Evolutionary conservation across 306 rosid species (phyloP).

Genomic region (Ochetophila trinervis): DNA sequence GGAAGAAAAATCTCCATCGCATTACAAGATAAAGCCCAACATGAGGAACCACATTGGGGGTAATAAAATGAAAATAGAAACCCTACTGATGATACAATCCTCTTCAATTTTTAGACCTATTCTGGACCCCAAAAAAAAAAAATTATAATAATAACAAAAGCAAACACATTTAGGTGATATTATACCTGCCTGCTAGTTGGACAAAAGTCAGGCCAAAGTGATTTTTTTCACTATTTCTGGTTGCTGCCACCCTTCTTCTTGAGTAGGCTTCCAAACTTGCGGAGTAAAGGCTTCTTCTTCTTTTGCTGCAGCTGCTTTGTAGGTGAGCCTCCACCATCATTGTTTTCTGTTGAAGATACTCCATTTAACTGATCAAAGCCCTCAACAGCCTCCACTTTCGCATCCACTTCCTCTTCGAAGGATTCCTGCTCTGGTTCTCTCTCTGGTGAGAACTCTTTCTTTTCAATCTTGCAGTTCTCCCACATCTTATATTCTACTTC

Average conservation of each 20-base stretch:
- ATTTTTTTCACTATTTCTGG: constrained; percentile 53
- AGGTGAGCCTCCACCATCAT: constrained; percentile 52
- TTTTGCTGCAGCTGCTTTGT: constrained; percentile 66
- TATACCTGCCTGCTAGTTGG: constrained; percentile 39
- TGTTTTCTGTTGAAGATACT: constrained; percentile 41
- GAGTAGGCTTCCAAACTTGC: constrained; percentile 84
- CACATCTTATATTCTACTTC: constrained; percentile 78
- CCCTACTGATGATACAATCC: constrained; percentile 56
- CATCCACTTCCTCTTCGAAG: constrained; percentile 62
- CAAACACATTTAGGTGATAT: constrained; percentile 46
- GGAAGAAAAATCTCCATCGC: constrained; percentile 28
- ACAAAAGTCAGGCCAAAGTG: constrained; percentile 26
- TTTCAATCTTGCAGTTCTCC: constrained; percentile 95
- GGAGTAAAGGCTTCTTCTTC: constrained; percentile 90
- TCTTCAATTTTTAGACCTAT: constrained; percentile 57
- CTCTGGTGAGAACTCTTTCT: constrained; percentile 88
- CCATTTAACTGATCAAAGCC: constrained; percentile 68
- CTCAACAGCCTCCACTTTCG: constrained; percentile 51
- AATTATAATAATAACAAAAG: constrained; percentile 43
- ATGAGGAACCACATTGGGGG: constrained; percentile 9
- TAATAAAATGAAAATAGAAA: constrained; percentile 4
- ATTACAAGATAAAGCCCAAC: constrained; percentile 27
- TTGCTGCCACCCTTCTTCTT: constrained; percentile 80
- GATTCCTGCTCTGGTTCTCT: constrained; percentile 67
- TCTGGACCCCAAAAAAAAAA: constrained; percentile 34